A percentile compares a stretch with the other conserved stretches of the same genome.
Evolutionary conservation across 306 rosid genomes (phyloP).

Genomic region (Prunus dulcis): DNA sequence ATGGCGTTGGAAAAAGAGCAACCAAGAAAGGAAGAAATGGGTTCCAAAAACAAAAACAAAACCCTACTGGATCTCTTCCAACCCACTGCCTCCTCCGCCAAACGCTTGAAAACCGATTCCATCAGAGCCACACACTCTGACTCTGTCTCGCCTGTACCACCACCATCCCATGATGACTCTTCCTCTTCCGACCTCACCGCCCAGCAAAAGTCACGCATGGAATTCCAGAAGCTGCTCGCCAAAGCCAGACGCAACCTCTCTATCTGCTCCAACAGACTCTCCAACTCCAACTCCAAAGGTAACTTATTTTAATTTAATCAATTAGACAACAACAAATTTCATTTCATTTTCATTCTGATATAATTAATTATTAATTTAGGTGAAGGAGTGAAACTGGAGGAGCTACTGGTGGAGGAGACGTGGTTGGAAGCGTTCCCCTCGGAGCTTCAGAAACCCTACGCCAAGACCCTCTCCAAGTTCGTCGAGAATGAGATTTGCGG

Average conservation of each 20-base stretch:
- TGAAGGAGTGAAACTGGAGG: conserved; percentile 51
- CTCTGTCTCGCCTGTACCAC: not conserved
- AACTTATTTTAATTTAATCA: not conserved
- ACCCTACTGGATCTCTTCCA: conserved; percentile 51
- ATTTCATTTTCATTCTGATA: not conserved
- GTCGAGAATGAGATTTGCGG: conserved; percentile 53
- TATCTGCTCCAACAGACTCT: conserved; percentile 46
- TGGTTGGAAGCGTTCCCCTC: conserved; percentile 70
- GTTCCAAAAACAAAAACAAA: conserved; percentile 35
- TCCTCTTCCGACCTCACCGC: conserved; percentile 24
- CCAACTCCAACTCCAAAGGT: conserved; percentile 43
- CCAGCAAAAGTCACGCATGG: conserved; percentile 52
- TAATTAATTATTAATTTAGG: not conserved
- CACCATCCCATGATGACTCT: not conserved
- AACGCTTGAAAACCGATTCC: conserved; percentile 21
- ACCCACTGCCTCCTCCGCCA: conserved; percentile 19
- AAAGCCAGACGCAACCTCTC: conserved; percentile 66
- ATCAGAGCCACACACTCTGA: not conserved
- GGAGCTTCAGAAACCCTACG: conserved; percentile 74
- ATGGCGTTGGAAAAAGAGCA: not conserved
- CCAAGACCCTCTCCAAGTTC: conserved; percentile 55
- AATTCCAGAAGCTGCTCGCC: conserved; percentile 57
- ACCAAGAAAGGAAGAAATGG: conserved; percentile 20
- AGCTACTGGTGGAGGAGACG: conserved; percentile 69
- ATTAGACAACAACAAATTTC: not conserved